Conservation (phyloP, 192 early-diverging fungal genomes). For the Martensiomyces pterosporus region DNA sequence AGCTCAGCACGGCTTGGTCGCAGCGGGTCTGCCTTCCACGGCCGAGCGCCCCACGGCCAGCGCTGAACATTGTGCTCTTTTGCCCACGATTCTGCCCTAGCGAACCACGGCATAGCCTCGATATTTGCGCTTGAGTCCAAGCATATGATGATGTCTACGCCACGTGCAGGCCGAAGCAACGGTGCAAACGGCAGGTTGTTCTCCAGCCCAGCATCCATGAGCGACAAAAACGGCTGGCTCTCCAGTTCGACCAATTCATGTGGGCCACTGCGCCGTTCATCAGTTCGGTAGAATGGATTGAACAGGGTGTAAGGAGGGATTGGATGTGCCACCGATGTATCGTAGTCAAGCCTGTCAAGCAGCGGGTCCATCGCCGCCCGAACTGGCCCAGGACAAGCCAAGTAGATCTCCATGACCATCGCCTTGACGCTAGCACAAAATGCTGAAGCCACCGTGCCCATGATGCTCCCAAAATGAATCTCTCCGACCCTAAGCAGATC, state of each 20-base stretch:
- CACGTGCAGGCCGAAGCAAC: slow-evolving; percentile 58
- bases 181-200: slow-evolving; percentile 81
- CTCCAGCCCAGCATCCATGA: slow-evolving; percentile 77
- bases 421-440: slow-evolving; percentile 48
- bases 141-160: slow-evolving; percentile 68
- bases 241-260: slow-evolving; percentile 22
- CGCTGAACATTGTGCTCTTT: slow-evolving; percentile 57
- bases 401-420: slow-evolving; percentile 43
- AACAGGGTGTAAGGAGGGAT: slow-evolving; percentile 65
- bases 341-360: slow-evolving; percentile 50
- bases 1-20: slow-evolving; percentile 31
- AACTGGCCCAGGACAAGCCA: slow-evolving; percentile 21
- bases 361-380: slow-evolving; percentile 35
- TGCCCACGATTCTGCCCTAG: slow-evolving; percentile 59
- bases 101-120: slow-evolving; percentile 64
- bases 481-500: slow-evolving; percentile 63
- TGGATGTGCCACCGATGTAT: slow-evolving; percentile 53
- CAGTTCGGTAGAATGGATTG: slow-evolving; percentile 61
- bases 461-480: slow-evolving; percentile 58
- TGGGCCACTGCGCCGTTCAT: neutral
- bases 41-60: slow-evolving; percentile 57
- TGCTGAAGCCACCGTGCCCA: slow-evolving; percentile 55
- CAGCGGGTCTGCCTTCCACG: slow-evolving; percentile 46
- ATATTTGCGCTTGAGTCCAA: slow-evolving; percentile 74
- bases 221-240: slow-evolving; percentile 42